A percentile compares a stretch with the other conserved stretches of the same genome.
Conservation (phyloP, 192 early-diverging fungal species). For the Linnemannia elongata region DNA sequence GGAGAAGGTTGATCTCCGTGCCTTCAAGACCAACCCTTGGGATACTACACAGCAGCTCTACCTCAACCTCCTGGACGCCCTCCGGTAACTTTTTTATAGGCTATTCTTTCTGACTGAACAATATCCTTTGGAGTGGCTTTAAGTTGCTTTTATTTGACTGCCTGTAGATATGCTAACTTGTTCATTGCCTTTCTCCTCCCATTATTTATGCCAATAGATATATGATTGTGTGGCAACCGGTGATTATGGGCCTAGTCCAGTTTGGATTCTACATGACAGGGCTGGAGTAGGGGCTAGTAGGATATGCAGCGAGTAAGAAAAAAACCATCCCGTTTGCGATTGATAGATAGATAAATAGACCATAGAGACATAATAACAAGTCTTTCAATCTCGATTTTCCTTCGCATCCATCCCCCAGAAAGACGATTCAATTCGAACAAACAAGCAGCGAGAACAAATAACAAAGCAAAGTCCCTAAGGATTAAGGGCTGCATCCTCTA, state of each 20-base stretch:
- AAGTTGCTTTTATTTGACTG: not conserved
- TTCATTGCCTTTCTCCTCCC: not conserved
- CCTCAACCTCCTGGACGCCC: constrained; percentile 70
- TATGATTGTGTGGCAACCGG: constrained; percentile 70
- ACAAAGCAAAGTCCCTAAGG: not conserved
- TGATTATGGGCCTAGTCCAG: constrained; percentile 57
- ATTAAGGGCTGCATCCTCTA: not conserved
- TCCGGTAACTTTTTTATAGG: constrained; percentile 53
- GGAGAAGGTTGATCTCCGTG: constrained; percentile 73
- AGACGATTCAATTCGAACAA: no score
- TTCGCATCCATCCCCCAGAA: no score
- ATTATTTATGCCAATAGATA: constrained; percentile 46
- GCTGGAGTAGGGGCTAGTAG: constrained; percentile 15
- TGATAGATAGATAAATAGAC: not conserved
- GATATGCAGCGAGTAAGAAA: not conserved
- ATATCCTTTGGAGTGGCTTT: not conserved
- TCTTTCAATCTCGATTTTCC: not conserved
- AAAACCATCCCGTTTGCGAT: not conserved
- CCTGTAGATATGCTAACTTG: not conserved
- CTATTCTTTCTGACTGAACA: not conserved
- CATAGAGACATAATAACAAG: not conserved
- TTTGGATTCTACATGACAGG: constrained; percentile 49
- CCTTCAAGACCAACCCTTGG: constrained; percentile 76
- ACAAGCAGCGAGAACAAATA: not conserved
- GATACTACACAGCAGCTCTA: constrained; percentile 76